Evolutionary conservation across 2,329 filamentous ascomycete genomes (phyloP).

Genomic region (Metarhizium sp.): DNA sequence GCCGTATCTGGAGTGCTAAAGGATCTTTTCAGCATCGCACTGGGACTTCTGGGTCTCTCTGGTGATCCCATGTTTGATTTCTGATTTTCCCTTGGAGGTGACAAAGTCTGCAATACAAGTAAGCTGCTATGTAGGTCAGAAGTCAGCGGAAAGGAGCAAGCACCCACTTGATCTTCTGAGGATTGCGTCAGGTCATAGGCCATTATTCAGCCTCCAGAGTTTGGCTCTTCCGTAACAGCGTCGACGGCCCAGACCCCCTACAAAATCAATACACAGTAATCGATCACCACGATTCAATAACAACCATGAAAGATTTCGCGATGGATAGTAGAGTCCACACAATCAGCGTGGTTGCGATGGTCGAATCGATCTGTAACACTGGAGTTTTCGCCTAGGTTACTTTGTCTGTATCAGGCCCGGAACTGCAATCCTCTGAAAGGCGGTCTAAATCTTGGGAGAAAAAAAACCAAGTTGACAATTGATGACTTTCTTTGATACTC

Average conservation of each 20-base stretch:
- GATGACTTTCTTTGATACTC: background rate
- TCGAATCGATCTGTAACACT: background rate
- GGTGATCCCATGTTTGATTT: constrained; percentile 3
- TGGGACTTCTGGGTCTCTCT: constrained; percentile 20
- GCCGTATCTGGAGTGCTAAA: constrained; percentile 40
- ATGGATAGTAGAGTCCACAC: background rate
- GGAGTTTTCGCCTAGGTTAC: background rate
- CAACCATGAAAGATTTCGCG: background rate
- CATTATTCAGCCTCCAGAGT: background rate
- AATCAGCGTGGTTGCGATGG: background rate
- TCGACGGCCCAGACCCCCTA: background rate
- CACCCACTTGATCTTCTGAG: constrained; percentile 3
- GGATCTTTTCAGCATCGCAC: constrained; percentile 35
- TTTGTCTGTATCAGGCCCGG: background rate
- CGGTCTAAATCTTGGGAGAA: background rate
- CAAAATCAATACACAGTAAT: background rate
- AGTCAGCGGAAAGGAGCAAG: background rate
- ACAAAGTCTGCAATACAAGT: background rate
- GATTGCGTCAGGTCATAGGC: background rate
- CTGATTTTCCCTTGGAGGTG: background rate
- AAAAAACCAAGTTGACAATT: background rate
- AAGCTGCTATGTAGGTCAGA: background rate
- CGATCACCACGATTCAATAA: background rate
- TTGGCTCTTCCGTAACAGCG: background rate
- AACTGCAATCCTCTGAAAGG: background rate